These are phyloP conservation scores for Botrytis fabae DNA, from an alignment of 2,329 filamentous ascomycete species.

Conservation along the genomic window DNA sequence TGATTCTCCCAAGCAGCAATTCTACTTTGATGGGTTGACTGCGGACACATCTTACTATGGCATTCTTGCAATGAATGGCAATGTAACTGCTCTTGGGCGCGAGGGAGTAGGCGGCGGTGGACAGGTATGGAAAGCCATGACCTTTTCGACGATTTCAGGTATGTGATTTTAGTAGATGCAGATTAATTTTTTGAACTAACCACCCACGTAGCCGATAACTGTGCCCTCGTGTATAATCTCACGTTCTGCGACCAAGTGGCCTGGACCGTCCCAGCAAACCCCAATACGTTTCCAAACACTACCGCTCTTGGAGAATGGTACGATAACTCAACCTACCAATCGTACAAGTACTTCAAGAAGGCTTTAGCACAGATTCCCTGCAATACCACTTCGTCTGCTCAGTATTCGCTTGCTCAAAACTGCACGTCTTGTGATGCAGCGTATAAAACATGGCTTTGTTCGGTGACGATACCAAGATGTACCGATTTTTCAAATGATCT, in stretches of 20 bases:
- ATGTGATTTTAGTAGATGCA: slow-evolving; percentile 38
- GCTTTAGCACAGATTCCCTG: slow-evolving; percentile 84
- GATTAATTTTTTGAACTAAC: slow-evolving; percentile 25
- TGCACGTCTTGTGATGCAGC: slow-evolving; percentile 76
- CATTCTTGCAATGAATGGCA: slow-evolving; percentile 65
- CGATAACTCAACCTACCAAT: slow-evolving; percentile 68
- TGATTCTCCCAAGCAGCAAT: slow-evolving; percentile 78
- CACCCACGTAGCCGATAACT: slow-evolving; percentile 64
- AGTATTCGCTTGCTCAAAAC: slow-evolving; percentile 76
- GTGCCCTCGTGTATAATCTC: slow-evolving; percentile 83
- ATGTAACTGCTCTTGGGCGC: slow-evolving; percentile 54
- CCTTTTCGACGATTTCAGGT: slow-evolving; percentile 80
- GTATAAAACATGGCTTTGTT: slow-evolving; percentile 95
- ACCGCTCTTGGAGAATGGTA: slow-evolving; percentile 69
- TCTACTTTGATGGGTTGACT: slow-evolving; percentile 77
- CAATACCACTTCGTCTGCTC: slow-evolving; percentile 69
- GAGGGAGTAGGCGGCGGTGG: slow-evolving; percentile 70
- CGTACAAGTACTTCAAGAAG: slow-evolving; percentile 78
- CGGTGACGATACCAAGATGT: slow-evolving; percentile 88
- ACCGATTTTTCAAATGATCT: slow-evolving; percentile 69
- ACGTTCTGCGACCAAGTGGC: slow-evolving; percentile 84
- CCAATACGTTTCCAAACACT: slow-evolving; percentile 58
- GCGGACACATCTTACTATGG: slow-evolving; percentile 69
- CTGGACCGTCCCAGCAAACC: slow-evolving; percentile 86
- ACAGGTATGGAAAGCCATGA: slow-evolving; percentile 67